These are phyloP conservation scores for Cercospora beticola DNA, from an alignment of 2,329 filamentous ascomycete genomes.

Conservation along the genomic window DNA sequence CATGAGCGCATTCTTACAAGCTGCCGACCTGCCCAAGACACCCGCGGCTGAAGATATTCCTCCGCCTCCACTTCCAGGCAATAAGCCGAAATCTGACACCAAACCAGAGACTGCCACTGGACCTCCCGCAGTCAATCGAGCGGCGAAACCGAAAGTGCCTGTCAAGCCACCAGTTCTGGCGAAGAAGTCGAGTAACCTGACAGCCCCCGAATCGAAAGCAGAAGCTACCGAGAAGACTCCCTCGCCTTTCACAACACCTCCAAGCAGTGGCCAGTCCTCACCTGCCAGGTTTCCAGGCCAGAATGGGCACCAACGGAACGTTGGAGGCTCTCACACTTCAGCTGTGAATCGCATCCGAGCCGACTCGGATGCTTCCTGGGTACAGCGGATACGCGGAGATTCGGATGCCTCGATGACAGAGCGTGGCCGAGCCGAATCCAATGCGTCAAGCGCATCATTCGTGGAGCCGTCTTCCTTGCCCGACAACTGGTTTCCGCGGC, in stretches of 20 bases:
- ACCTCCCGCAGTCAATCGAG: constrained; percentile 76
- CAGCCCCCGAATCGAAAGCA: constrained; percentile 44
- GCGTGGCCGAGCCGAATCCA: constrained; percentile 29
- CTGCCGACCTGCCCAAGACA: constrained; percentile 22
- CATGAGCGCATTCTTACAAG: constrained; percentile 38
- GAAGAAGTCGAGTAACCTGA: constrained; percentile 29
- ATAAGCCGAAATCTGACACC: constrained; percentile 5
- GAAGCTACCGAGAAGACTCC: constrained; percentile 48
- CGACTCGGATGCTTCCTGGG: constrained; percentile 33
- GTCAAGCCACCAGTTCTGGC: constrained; percentile 32
- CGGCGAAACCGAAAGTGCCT: constrained; percentile 71
- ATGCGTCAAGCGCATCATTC: constrained; percentile 32
- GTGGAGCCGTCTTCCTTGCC: constrained; percentile 35
- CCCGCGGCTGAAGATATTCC: constrained; percentile 3
- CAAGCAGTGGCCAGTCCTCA: constrained; percentile 65
- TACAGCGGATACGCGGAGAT: constrained; percentile 30
- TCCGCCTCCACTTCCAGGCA: constrained; percentile 1
- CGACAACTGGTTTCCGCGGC: constrained; percentile 19
- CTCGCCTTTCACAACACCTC: constrained; percentile 86
- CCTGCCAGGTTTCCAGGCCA: constrained; percentile 25
- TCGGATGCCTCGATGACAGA: constrained; percentile 31
- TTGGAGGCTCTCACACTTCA: background rate
- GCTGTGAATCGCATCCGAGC: constrained; percentile 30
- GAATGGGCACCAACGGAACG: background rate
- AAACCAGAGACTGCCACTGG: constrained; percentile 36